phyloP scores from a whole-genome alignment of 768 basidiomycete species.

The Hygrophorus pudorinus region DNA sequence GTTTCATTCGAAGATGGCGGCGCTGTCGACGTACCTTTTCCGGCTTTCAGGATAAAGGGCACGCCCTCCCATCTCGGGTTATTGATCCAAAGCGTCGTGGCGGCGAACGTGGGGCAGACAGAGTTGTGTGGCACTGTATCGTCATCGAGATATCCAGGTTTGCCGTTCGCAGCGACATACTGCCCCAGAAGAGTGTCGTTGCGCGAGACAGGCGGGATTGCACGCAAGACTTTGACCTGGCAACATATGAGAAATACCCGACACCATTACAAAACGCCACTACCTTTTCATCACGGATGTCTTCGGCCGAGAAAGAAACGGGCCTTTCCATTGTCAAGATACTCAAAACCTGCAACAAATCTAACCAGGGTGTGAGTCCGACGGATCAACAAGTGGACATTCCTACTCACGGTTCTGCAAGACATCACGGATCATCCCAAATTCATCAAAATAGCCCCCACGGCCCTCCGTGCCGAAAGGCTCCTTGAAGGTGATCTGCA shows the following conservation, averaged over 20 bases:
- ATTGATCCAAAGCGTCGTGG: conserved; percentile 82
- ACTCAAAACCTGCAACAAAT: conserved; percentile 89
- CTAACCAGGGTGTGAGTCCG: conserved; percentile 33
- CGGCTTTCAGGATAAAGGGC: conserved; percentile 96
- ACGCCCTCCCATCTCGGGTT: conserved; percentile 99
- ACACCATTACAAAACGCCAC: conserved; percentile 4
- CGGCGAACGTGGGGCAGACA: conserved; percentile 90
- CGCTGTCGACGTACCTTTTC: conserved; percentile 57
- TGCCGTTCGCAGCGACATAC: conserved; percentile 79
- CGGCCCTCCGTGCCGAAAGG: conserved; percentile 99
- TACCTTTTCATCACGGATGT: conserved; percentile 98
- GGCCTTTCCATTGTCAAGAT: conserved; percentile 97
- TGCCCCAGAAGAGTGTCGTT: conserved; percentile 88
- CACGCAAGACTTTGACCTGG: conserved; percentile 92
- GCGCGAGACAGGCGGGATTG: conserved; percentile 72
- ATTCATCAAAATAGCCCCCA: conserved; percentile 99
- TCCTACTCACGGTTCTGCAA: conserved; percentile 89
- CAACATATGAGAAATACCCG: conserved; percentile 3
- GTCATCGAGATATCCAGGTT: conserved; percentile 99
- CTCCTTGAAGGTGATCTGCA: conserved; percentile 99
- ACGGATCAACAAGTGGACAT: conserved; percentile 5
- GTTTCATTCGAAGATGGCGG: neutral
- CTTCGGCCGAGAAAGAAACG: conserved; percentile 93
- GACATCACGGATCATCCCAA: conserved; percentile 97
- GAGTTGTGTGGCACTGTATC: conserved; percentile 89